These are phyloP conservation scores for Ustilago hordei DNA, from an alignment of 1,284 basidiomycete species.

Conservation along the genomic window DNA sequence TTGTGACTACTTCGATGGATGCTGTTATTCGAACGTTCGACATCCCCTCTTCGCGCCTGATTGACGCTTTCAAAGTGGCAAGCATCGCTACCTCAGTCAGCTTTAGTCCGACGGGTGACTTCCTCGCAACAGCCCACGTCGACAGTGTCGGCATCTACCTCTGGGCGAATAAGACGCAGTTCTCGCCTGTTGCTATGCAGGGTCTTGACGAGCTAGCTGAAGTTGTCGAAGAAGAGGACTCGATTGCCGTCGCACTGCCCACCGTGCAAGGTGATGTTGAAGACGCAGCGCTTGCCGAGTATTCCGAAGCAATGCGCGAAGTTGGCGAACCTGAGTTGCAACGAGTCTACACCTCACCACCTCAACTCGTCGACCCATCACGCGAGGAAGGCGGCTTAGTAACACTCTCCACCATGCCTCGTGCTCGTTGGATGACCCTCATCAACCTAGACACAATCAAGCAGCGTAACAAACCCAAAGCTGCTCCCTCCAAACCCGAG, in stretches of 20 bases:
- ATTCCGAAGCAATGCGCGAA: conserved; percentile 72
- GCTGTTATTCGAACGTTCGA: conserved; percentile 95
- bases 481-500: conserved; percentile 92
- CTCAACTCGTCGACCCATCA: conserved; percentile 72
- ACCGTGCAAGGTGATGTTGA: conserved; percentile 53
- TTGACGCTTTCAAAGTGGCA: conserved; percentile 91
- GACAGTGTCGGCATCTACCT: conserved; percentile 93
- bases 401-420: conserved; percentile 90
- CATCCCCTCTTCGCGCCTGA: conserved; percentile 88
- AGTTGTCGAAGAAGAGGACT: conserved; percentile 66
- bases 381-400: conserved; percentile 70
- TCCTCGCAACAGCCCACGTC: conserved; percentile 92
- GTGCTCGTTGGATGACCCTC: conserved; percentile 94
- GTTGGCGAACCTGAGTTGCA: conserved; percentile 57
- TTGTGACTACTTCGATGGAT: conserved; percentile 88
- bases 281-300: conserved; percentile 80
- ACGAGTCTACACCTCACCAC: conserved; percentile 56
- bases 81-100: conserved; percentile 89
- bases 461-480: conserved; percentile 91
- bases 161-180: conserved; percentile 97
- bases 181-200: conserved; percentile 84
- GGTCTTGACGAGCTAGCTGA: conserved; percentile 82
- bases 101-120: conserved; percentile 95
- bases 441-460: conserved; percentile 95
- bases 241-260: conserved; percentile 34